Percentiles rank a stretch among this genome's conserved stretches.
Evolutionary conservation across 2,329 filamentous ascomycete genomes (phyloP).

Genomic region (Beauveria varroae): DNA sequence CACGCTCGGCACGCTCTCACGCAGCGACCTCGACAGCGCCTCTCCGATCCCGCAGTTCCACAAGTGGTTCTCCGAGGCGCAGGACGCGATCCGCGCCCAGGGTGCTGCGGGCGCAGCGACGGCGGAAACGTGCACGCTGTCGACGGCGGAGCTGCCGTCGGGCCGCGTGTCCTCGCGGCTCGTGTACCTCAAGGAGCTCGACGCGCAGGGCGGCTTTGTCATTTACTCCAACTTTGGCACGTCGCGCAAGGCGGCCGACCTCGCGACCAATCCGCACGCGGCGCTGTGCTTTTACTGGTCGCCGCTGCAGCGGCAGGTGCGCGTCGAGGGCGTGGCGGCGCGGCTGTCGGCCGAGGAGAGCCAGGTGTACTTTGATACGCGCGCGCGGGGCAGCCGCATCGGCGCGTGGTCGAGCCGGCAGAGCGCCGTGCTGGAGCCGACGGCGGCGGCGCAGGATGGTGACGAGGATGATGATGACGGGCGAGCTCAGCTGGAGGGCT

Average conservation of each 20-base stretch:
- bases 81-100: conserved; percentile 42
- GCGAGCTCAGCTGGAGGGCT: conserved; percentile 64
- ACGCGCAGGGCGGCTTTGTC: conserved; percentile 75
- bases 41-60: conserved; percentile 81
- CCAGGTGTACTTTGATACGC: conserved; percentile 57
- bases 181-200: conserved; percentile 94
- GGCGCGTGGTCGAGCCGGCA: conserved; percentile 93
- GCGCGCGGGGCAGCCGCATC: conserved; percentile 72
- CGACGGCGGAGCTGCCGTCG: conserved; percentile 74
- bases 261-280: conserved; percentile 67
- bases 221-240: conserved; percentile 91
- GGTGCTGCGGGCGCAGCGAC: conserved; percentile 32
- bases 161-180: conserved; percentile 78
- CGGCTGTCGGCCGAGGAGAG: conserved; percentile 64
- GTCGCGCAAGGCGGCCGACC: conserved; percentile 59
- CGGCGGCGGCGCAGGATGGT: neutral
- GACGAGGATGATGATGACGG: conserved; percentile 53
- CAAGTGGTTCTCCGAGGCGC: conserved; percentile 75
- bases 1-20: conserved; percentile 53
- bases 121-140: conserved; percentile 82
- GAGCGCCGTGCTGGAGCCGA: conserved; percentile 61
- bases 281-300: conserved; percentile 89
- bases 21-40: conserved; percentile 48
- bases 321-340: conserved; percentile 73
- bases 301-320: conserved; percentile 76